These are phyloP conservation scores for Medicago truncatula DNA, from an alignment of 306 rosid species.

Conservation along the genomic window DNA sequence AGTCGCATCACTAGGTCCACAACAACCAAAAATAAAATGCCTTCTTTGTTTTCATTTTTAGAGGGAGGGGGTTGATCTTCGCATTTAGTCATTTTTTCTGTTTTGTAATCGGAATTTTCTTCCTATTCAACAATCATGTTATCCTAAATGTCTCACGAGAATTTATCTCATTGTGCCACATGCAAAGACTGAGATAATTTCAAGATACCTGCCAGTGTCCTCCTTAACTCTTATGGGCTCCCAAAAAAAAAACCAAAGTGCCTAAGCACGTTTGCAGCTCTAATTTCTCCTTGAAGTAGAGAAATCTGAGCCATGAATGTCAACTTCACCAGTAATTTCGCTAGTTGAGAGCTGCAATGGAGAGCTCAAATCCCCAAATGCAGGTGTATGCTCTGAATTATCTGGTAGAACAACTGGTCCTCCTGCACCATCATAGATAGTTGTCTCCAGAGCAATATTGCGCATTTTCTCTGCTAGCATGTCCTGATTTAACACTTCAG, in stretches of 20 bases:
- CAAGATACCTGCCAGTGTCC: constrained; percentile 39
- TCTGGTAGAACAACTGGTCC: constrained; percentile 41
- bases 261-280: constrained; percentile 49
- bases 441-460: constrained; percentile 53
- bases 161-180: constrained; percentile 47
- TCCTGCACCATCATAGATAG: constrained; percentile 31
- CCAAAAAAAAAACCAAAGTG: constrained; percentile 33
- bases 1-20: constrained; percentile 50
- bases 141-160: constrained; percentile 44
- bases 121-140: constrained; percentile 41
- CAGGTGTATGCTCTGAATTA: constrained; percentile 37
- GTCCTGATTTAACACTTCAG: constrained; percentile 51
- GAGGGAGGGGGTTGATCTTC: background rate
- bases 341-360: constrained; percentile 43
- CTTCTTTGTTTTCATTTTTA: constrained; percentile 11
- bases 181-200: constrained; percentile 44
- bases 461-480: constrained; percentile 55
- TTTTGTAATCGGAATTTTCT: constrained; percentile 43
- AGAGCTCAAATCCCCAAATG: constrained; percentile 33
- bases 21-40: constrained; percentile 4
- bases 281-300: constrained; percentile 61
- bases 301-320: constrained; percentile 50
- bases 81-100: constrained; percentile 28
- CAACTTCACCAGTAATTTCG: constrained; percentile 48
- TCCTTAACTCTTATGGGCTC: constrained; percentile 21